Percentiles rank a stretch among this genome's conserved stretches.
phyloP scores from a whole-genome alignment of 139 green algal species.

The Closterium sp. region DNA sequence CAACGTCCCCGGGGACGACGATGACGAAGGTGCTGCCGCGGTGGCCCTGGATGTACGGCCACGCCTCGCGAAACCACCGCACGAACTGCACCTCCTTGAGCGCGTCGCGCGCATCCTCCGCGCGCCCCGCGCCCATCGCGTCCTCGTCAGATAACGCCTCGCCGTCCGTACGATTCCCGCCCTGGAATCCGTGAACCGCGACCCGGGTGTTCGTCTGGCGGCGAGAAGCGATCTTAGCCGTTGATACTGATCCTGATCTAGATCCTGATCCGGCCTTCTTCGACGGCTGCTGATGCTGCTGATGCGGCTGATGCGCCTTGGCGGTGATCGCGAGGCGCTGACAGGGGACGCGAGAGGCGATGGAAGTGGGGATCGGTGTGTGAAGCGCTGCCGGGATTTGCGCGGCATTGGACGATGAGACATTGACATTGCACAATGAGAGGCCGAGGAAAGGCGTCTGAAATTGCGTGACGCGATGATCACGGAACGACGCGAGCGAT shows the following conservation, averaged over 20 bases:
- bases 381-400: not conserved
- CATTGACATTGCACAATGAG: not conserved
- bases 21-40: constrained; percentile 83
- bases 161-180: not conserved
- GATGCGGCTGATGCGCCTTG: not conserved
- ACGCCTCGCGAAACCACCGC: constrained; percentile 74
- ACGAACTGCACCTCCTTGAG: constrained; percentile 43
- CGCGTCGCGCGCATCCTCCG: not conserved
- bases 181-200: not conserved
- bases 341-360: not conserved
- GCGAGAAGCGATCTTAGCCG: not conserved
- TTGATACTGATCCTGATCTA: too few relatives aligned
- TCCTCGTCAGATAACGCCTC: not conserved
- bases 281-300: not conserved
- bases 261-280: too few relatives aligned
- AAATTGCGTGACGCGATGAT: not conserved
- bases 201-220: not conserved
- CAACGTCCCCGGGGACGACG: constrained; percentile 79
- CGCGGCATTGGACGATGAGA: not conserved
- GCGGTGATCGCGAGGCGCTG: not conserved
- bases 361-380: not conserved
- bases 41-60: constrained; percentile 88
- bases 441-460: not conserved
- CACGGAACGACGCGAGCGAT: not conserved
- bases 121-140: too few relatives aligned